Evolutionary conservation across 257 asterid genomes (phyloP).

Genomic region (Jacaranda mimosifolia): DNA sequence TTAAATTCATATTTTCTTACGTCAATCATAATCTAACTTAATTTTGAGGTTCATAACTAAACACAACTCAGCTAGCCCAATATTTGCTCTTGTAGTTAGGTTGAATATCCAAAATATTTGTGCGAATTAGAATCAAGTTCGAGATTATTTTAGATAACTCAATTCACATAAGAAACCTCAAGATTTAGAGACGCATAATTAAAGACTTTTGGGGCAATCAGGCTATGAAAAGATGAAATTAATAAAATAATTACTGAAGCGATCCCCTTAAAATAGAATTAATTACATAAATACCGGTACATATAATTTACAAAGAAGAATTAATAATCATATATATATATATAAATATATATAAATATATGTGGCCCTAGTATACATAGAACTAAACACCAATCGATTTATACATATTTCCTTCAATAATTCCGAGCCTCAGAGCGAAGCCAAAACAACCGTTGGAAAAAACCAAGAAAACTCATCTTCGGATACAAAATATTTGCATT

Average conservation of each 20-base stretch:
- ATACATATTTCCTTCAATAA: slow-evolving; percentile 35
- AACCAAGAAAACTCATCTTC: slow-evolving; percentile 34
- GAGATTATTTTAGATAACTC: too few species aligned
- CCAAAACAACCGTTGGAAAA: slow-evolving; percentile 41
- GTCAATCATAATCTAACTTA: too few species aligned
- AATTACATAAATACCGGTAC: background rate
- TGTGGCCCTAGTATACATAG: slow-evolving; percentile 45
- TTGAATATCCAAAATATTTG: too few species aligned
- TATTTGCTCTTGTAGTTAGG: too few species aligned
- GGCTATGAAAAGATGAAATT: background rate
- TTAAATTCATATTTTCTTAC: too few species aligned
- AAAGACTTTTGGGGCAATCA: too few species aligned
- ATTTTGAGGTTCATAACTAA: too few species aligned
- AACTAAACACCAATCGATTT: slow-evolving; percentile 27
- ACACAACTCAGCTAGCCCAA: too few species aligned
- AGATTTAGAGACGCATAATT: too few species aligned
- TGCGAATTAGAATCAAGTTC: too few species aligned
- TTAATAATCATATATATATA: background rate
- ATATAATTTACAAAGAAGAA: slow-evolving; percentile 30
- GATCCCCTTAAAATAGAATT: background rate
- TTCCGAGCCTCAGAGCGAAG: slow-evolving; percentile 25
- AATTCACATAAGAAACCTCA: too few species aligned
- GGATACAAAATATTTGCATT: background rate
- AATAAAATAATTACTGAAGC: background rate
- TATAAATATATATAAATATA: slow-evolving; percentile 19